These are phyloP conservation scores for Ettlia oleoabundans DNA, from an alignment of 139 green algal genomes.

Conservation along the genomic window DNA sequence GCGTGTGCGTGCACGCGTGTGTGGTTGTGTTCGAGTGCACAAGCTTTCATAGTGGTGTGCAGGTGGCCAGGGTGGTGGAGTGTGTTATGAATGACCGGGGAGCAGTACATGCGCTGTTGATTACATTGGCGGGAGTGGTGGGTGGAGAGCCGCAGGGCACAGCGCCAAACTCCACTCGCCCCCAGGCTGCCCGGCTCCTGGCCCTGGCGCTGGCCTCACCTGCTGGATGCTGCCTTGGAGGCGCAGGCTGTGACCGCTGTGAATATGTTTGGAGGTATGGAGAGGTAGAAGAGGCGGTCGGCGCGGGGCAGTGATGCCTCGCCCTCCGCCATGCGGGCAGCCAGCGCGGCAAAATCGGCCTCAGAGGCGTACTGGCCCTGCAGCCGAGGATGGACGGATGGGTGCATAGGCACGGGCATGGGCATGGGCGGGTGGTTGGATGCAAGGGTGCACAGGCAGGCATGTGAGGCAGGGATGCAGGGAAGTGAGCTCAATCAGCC, in stretches of 20 bases:
- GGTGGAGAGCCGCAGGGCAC: too few species aligned
- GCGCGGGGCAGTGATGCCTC: constrained; percentile 61
- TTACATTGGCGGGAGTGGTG: too few species aligned
- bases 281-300: constrained; percentile 98
- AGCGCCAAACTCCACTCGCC: too few species aligned
- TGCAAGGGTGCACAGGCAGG: not conserved
- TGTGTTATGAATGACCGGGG: too few species aligned
- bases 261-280: constrained; percentile 96
- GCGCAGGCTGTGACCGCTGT: constrained; percentile 76
- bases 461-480: not conserved
- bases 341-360: constrained; percentile 79
- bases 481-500: not conserved
- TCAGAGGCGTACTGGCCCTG: constrained; percentile 76
- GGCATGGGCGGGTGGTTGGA: too few species aligned
- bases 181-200: too few species aligned
- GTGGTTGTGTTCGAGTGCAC: too few species aligned
- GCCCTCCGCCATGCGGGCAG: constrained; percentile 64
- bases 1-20: too few species aligned
- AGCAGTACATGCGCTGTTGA: too few species aligned
- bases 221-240: constrained; percentile 72
- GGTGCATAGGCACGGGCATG: not conserved
- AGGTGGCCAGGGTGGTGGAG: too few species aligned
- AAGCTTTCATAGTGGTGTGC: too few species aligned
- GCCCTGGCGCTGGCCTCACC: constrained; percentile 54
- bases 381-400: not conserved